phyloP scores from a whole-genome alignment of 257 asterid species.

The Fraxinus anomala region DNA sequence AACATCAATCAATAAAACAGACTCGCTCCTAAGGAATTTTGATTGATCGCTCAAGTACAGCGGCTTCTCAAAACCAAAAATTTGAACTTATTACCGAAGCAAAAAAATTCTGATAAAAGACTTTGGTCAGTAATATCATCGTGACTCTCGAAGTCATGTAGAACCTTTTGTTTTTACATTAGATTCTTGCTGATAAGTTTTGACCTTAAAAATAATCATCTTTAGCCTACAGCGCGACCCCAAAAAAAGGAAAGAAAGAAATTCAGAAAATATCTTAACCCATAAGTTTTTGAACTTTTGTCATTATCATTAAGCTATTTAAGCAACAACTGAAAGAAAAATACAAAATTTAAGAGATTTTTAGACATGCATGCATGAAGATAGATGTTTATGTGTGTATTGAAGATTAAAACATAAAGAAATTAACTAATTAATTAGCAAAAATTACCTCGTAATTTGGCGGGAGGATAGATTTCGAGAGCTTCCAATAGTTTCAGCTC shows the following conservation, averaged over 20 bases:
- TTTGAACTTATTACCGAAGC: too few species aligned
- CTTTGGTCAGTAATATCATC: too few species aligned
- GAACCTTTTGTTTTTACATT: too few species aligned
- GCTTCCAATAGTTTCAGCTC: constrained; percentile 85
- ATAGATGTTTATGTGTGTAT: background rate
- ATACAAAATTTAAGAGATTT: background rate
- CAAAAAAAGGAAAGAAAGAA: background rate
- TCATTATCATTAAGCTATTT: too few species aligned
- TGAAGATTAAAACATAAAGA: background rate
- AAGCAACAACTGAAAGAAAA: background rate
- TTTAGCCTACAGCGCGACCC: background rate
- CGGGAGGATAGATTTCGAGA: constrained; percentile 87
- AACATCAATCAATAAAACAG: background rate
- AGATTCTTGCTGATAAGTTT: too few species aligned
- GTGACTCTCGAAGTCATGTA: too few species aligned
- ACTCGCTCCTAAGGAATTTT: background rate
- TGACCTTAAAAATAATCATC: too few species aligned
- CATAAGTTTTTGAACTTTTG: background rate
- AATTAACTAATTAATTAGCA: background rate
- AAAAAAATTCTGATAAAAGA: too few species aligned
- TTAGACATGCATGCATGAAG: background rate
- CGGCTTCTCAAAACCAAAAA: background rate
- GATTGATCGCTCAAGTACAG: background rate
- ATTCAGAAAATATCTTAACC: too few species aligned
- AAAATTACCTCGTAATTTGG: constrained; percentile 68